phyloP scores from a whole-genome alignment of 176 grass and related monocot species.

The Eragrostis nindensis region DNA sequence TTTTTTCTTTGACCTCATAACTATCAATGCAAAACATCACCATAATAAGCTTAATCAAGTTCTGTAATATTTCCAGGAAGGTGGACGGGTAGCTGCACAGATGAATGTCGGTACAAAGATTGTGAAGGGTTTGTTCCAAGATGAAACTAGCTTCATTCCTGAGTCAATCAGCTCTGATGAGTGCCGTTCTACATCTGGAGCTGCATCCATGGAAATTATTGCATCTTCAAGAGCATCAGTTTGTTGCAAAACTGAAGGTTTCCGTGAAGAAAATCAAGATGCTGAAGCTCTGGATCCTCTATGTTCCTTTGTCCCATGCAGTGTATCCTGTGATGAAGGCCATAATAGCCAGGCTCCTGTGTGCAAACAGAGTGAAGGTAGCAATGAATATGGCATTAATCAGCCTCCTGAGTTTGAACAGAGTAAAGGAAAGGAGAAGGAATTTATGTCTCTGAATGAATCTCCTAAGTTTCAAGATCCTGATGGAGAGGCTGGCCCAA shows the following conservation, averaged over 20 bases:
- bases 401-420: constrained; percentile 30
- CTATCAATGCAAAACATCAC: background rate
- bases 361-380: constrained; percentile 12
- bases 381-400: constrained; percentile 44
- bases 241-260: constrained; percentile 34
- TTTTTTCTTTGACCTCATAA: background rate
- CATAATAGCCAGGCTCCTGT: constrained; percentile 6
- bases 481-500: constrained; percentile 36
- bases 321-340: constrained; percentile 61
- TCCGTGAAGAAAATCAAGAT: constrained; percentile 37
- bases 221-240: constrained; percentile 68
- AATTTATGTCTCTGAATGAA: constrained; percentile 13
- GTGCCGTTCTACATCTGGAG: constrained; percentile 40
- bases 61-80: constrained; percentile 50
- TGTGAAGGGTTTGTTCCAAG: constrained; percentile 54
- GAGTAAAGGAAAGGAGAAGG: constrained; percentile 38
- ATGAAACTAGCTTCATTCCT: constrained; percentile 91
- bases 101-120: constrained; percentile 44
- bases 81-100: constrained; percentile 27
- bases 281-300: constrained; percentile 58
- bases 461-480: constrained; percentile 33
- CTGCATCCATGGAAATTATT: constrained; percentile 58
- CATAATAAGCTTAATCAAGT: constrained; percentile 11
- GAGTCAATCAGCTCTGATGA: constrained; percentile 64
- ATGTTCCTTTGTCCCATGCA: constrained; percentile 90